Evolutionary conservation across 148 eudicot genomes (phyloP), one percentile per base, ranked within the genome.

Genomic region (Mesembryanthemum crystallinum): DNA sequence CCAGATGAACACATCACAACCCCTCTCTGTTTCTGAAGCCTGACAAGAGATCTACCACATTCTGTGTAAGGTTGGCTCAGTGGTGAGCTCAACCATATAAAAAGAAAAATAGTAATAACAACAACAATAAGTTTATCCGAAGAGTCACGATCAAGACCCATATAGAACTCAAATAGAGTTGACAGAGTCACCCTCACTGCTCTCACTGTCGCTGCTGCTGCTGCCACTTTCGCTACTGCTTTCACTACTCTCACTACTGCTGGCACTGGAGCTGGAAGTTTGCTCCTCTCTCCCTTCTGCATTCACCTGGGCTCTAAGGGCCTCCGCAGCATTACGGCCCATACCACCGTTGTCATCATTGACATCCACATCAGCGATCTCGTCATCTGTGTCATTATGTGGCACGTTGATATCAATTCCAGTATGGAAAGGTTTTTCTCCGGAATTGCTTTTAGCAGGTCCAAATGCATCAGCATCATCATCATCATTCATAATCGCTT

Each of bases 281-380:
- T 71, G 88, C 71, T 80, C 80, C 25, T 76, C 81, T 74, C 82
- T 80, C 66, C 67, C 93, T 72, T 77, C 87, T 52, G 91, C 93
- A 80, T 89, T 85, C 61, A 86, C 89, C 77, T 89, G 98, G 32
- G 89, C 96, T 82, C 91, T 85, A 14, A 90, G 97, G n/a, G 88
- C 96, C 77, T 91, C 96, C 18, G 97, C 97, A 29, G 98, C 96
- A 82, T 82, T 92, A 10, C 69, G 82, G 21, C 85, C 93, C 63
- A 79, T 84, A 35, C 82, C 90, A 37, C 70, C 85, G 33, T 87
- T 91, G 24, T 84, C 96, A 45, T 90, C 96, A 59, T 89, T 92
- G 15, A 82, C 82, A 39, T 92, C 98, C 43, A 91, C 93, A 65
- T 91, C 95, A 35, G 91, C 95, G 75, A 89, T 89, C 67, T 92